A percentile compares a stretch with the other conserved stretches of the same genome.
Evolutionary conservation across 2,329 filamentous ascomycete genomes (phyloP).

Genomic region (Nemania sp.): DNA sequence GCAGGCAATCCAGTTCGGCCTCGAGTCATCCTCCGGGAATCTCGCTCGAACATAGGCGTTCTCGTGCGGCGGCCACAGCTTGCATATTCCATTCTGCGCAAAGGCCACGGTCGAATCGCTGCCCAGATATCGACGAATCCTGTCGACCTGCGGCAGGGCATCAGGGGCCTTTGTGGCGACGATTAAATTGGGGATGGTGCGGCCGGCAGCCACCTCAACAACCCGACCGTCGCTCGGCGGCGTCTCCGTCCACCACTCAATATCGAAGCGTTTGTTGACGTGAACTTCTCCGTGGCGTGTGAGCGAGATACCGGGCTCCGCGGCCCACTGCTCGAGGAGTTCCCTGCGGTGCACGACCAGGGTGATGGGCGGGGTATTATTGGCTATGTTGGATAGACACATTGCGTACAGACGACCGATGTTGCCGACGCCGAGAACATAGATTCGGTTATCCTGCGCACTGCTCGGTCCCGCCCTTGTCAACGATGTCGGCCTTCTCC

Average conservation of each 20-base stretch:
- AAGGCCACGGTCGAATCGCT: conserved; percentile 75
- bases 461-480: neutral
- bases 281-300: conserved; percentile 42
- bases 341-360: conserved; percentile 72
- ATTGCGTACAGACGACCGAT: conserved; percentile 80
- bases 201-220: conserved; percentile 47
- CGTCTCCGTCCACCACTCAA: conserved; percentile 58
- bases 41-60: conserved; percentile 48
- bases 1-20: conserved; percentile 74
- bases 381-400: conserved; percentile 62
- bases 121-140: conserved; percentile 65
- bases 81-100: conserved; percentile 86
- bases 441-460: conserved; percentile 56
- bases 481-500: neutral
- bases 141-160: conserved; percentile 64
- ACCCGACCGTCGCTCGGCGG: conserved; percentile 43
- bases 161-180: conserved; percentile 75
- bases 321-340: conserved; percentile 54
- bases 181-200: conserved; percentile 71
- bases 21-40: conserved; percentile 39
- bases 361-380: conserved; percentile 72
- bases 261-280: conserved; percentile 47
- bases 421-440: conserved; percentile 81
- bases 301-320: conserved; percentile 51
- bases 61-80: conserved; percentile 59